These are phyloP conservation scores for Sugiyamaella neomexicana DNA, from an alignment of 1,139 yeast species.

Conservation along the genomic window DNA sequence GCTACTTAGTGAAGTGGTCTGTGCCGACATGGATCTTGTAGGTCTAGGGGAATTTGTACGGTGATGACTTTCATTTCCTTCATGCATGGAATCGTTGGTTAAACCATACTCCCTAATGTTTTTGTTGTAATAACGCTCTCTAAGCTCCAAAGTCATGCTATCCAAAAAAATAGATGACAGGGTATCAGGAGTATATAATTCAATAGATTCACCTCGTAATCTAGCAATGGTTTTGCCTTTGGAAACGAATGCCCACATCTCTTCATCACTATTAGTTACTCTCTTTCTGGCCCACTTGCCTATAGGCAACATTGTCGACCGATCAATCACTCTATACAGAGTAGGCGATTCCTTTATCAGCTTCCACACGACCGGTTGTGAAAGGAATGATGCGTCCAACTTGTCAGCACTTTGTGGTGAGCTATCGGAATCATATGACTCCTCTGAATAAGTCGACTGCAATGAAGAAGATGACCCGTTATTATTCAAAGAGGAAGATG, in stretches of 20 bases:
- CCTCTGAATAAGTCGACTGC: background rate
- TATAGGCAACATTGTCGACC: slow-evolving; percentile 21
- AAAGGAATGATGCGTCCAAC: slow-evolving; percentile 11
- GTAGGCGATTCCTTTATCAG: slow-evolving; percentile 8
- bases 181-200: slow-evolving; percentile 16
- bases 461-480: slow-evolving; percentile 8
- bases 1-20: background rate
- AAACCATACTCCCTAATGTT: slow-evolving; percentile 1
- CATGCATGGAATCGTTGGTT: background rate
- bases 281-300: slow-evolving; percentile 25
- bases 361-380: slow-evolving; percentile 16
- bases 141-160: slow-evolving; percentile 18
- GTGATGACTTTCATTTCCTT: too few species aligned
- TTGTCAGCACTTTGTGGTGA: background rate
- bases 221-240: slow-evolving; percentile 21
- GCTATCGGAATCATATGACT: background rate
- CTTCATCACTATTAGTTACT: slow-evolving; percentile 9
- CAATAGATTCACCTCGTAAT: slow-evolving; percentile 18
- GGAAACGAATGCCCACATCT: slow-evolving; percentile 22
- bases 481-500: background rate
- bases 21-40: slow-evolving; percentile 2
- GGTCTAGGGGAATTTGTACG: background rate
- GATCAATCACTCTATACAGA: slow-evolving; percentile 21
- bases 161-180: slow-evolving; percentile 20
- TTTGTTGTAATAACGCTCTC: slow-evolving; percentile 19